Conservation (phyloP, 495 filamentous ascomycete genomes). For the Symbiotaphrina buchneri region DNA sequence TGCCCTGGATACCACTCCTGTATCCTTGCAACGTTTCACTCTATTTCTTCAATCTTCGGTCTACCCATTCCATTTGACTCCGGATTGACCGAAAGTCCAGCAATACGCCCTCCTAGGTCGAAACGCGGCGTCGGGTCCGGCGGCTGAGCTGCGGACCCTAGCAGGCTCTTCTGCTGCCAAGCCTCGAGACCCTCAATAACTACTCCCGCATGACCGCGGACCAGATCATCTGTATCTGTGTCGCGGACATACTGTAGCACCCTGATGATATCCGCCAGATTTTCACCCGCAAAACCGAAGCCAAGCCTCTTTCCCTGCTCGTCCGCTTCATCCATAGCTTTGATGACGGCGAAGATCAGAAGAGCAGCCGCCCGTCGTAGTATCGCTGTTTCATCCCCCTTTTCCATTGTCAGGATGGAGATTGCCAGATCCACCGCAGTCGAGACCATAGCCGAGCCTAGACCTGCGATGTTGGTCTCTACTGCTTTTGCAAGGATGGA, state of each 20-base stretch:
- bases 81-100: slow-evolving; percentile 7
- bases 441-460: slow-evolving; percentile 29
- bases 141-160: slow-evolving; percentile 11
- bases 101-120: slow-evolving; percentile 14
- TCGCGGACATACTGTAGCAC: slow-evolving; percentile 41
- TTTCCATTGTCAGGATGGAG: slow-evolving; percentile 41
- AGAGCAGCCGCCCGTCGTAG: slow-evolving; percentile 50
- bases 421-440: slow-evolving; percentile 44
- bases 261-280: slow-evolving; percentile 35
- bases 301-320: slow-evolving; percentile 25
- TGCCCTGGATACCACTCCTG: too few relatives aligned
- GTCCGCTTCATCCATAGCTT: slow-evolving; percentile 33
- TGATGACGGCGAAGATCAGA: slow-evolving; percentile 41
- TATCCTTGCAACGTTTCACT: slow-evolving; percentile 12
- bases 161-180: slow-evolving; percentile 35
- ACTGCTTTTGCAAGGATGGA: slow-evolving; percentile 44
- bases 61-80: slow-evolving; percentile 4
- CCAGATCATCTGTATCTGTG: slow-evolving; percentile 50
- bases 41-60: slow-evolving; percentile 29
- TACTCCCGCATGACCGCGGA: slow-evolving; percentile 44
- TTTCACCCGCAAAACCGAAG: slow-evolving; percentile 37
- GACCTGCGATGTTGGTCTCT: slow-evolving; percentile 38
- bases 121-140: slow-evolving; percentile 6
- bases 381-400: slow-evolving; percentile 38
- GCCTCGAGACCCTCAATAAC: slow-evolving; percentile 51